Base-by-base conservation (phyloP, 73 alveolate species). In the Blepharisma stoltei region DNA sequence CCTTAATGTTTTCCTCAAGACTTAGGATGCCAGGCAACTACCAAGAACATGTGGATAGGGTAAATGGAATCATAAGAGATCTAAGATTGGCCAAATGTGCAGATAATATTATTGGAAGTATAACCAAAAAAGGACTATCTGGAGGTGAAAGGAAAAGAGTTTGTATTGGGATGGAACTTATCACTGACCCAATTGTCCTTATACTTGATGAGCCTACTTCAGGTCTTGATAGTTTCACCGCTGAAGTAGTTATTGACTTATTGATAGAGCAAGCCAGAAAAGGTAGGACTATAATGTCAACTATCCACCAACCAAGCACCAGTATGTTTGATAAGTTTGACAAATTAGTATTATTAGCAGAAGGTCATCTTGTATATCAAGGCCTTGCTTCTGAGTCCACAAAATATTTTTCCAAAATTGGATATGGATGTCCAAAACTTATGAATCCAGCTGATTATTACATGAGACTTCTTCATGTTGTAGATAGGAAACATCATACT, bases 291-390 rank as follows among this genome's bases (percentile, higher is more conserved):
- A 92, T 91, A 37, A 83, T 92, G 69, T 45, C 83, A 54, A 92
- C 97, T 7, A 89, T 92, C 67, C 97, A 92, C 87, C 92, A 92
- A 78, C 97, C 97, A 20, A 80, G 85, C 70, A 81, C 95, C 9
- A 94, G 88, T 67, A 88, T 91, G 8, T 81, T 83, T 25, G 69
- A 87, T 11, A 80, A 78, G 81, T 87, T 90, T 76, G 97, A 90
- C 76, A 86, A 83, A 69, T 11, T 90, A 7, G 80, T 86, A 66
- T 60, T 89, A 25, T 78, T 89, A 87, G 67, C 69, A 66, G 78
- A 81, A 38, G 92, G 92, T 48, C 69, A 77, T 54, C 67, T 86
- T 25, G 68, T 86, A 67, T 86, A 83, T 54, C 55, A 76, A 44
- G 81, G 81, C 6, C 47, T 48, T 1, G 81, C 71, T 11, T 41